Evolutionary conservation across 106 monocot genomes (phyloP).

Genomic region (Agapanthus africanus): DNA sequence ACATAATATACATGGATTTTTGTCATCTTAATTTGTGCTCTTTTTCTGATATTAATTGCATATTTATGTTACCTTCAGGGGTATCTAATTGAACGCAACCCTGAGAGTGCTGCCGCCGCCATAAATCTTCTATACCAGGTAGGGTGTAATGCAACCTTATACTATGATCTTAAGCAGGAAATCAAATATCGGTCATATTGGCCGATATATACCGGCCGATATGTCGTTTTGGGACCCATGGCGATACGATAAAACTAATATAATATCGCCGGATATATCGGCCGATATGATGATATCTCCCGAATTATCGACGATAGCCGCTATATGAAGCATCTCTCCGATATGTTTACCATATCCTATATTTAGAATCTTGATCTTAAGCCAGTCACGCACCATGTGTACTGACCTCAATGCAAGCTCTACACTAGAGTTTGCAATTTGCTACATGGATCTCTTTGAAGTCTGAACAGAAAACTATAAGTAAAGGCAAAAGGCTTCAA

Average conservation of each 20-base stretch:
- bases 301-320: too few relatives aligned
- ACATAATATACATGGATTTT: neutral
- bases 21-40: neutral
- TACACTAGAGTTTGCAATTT: too few relatives aligned
- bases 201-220: neutral
- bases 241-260: neutral
- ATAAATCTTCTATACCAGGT: constrained; percentile 63
- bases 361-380: too few relatives aligned
- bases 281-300: too few relatives aligned
- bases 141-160: neutral
- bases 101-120: constrained; percentile 58
- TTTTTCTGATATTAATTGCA: neutral
- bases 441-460: too few relatives aligned
- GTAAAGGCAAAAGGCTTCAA: too few relatives aligned
- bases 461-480: too few relatives aligned
- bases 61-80: constrained; percentile 38
- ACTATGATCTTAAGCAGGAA: neutral
- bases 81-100: constrained; percentile 56
- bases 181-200: neutral
- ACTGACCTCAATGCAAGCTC: too few relatives aligned
- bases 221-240: neutral
- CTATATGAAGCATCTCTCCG: too few relatives aligned
- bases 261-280: too few relatives aligned
- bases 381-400: neutral
- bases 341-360: too few relatives aligned